phyloP scores from a whole-genome alignment of 768 basidiomycete genomes.

The Austroboletus festivus region DNA sequence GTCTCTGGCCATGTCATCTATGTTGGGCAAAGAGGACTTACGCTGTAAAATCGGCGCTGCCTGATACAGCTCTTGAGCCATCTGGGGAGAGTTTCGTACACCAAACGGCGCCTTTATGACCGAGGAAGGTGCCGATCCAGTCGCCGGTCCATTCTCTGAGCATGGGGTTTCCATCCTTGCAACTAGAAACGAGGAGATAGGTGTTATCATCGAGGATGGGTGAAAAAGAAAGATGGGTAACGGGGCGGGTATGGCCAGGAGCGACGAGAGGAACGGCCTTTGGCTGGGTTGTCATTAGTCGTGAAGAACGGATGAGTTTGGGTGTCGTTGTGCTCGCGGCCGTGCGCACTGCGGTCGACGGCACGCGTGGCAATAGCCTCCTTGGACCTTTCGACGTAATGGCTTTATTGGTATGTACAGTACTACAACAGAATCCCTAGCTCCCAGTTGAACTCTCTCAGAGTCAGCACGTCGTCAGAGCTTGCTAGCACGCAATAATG shows the following conservation, averaged over 20 bases:
- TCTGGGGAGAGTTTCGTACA: slow-evolving; percentile 88
- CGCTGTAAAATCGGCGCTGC: slow-evolving; percentile 97
- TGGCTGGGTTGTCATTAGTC: slow-evolving; percentile 58
- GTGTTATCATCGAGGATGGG: slow-evolving; percentile 78
- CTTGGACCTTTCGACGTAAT: too few relatives aligned
- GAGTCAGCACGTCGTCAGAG: too few relatives aligned
- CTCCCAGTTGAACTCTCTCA: too few relatives aligned
- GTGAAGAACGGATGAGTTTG: slow-evolving; percentile 16
- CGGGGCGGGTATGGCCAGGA: slow-evolving; percentile 81
- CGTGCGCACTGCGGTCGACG: too few relatives aligned
- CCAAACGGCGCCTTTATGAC: slow-evolving; percentile 97
- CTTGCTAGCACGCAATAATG: too few relatives aligned
- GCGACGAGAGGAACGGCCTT: slow-evolving; percentile 80
- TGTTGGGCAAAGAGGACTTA: slow-evolving; percentile 41
- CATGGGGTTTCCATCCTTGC: slow-evolving; percentile 99
- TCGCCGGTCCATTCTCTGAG: slow-evolving; percentile 96
- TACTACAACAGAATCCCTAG: too few relatives aligned
- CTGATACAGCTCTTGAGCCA: slow-evolving; percentile 82
- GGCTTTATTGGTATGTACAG: too few relatives aligned
- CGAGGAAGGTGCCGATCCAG: slow-evolving; percentile 93
- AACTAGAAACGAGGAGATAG: slow-evolving; percentile 90
- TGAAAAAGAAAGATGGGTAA: slow-evolving; percentile 94
- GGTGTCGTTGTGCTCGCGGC: too few relatives aligned
- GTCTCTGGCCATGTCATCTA: too few relatives aligned
- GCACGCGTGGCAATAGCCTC: too few relatives aligned